Percentiles rank a stretch among this genome's conserved stretches.
Conservation (phyloP, 257 asterid genomes). For the Solanum lycopersicoides region DNA sequence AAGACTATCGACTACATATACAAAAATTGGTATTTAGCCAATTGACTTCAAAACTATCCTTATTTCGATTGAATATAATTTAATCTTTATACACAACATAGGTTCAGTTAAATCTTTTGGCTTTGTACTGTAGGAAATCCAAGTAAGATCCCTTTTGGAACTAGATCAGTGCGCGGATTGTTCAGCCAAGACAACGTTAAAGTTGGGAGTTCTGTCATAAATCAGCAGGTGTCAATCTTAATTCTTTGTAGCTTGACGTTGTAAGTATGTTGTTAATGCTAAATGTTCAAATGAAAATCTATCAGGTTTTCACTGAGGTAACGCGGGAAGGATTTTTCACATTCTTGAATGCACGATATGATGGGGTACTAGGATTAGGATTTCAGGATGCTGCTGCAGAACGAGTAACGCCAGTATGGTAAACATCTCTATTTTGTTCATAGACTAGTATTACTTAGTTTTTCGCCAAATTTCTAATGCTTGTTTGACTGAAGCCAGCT, state of each 20-base stretch:
- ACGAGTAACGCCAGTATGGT: slow-evolving; percentile 22
- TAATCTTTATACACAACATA: neutral
- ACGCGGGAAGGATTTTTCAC: slow-evolving; percentile 15
- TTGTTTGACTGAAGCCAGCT: neutral
- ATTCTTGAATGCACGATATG: slow-evolving; percentile 17
- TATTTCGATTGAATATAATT: neutral
- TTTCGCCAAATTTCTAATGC: neutral
- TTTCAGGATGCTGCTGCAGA: slow-evolving; percentile 17
- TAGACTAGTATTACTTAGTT: neutral
- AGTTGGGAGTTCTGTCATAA: slow-evolving; percentile 9
- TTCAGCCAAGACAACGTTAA: slow-evolving; percentile 15
- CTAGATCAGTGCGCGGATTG: slow-evolving; percentile 18
- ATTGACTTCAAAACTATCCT: neutral
- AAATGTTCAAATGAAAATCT: neutral
- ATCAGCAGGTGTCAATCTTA: slow-evolving; percentile 8
- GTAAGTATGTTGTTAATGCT: neutral
- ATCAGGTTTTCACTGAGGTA: slow-evolving; percentile 22
- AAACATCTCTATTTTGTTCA: neutral
- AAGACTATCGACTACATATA: slow-evolving; percentile 10
- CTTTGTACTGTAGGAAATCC: slow-evolving; percentile 4
- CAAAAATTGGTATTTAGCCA: slow-evolving; percentile 6
- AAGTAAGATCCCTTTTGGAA: slow-evolving; percentile 14
- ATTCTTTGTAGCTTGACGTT: neutral
- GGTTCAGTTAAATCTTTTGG: neutral
- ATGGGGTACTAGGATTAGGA: slow-evolving; percentile 32